These are phyloP conservation scores for Quercus phellos DNA, from an alignment of 331 rosid species.

Conservation along the genomic window DNA sequence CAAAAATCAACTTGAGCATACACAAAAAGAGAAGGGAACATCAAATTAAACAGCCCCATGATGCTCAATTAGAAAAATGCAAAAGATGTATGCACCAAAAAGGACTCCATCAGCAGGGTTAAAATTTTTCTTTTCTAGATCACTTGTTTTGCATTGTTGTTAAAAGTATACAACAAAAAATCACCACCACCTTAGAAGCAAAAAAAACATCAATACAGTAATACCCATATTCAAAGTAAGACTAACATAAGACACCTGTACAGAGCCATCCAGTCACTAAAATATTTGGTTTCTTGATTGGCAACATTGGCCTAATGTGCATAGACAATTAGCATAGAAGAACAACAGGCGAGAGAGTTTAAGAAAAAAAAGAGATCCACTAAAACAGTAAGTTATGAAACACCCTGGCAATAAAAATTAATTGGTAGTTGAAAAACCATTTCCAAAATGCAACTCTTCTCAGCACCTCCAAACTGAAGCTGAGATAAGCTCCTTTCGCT, in stretches of 20 bases:
- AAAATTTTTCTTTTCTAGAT: background rate
- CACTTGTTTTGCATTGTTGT: conserved; percentile 17
- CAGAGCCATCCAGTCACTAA: conserved; percentile 51
- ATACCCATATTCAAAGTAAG: conserved; percentile 24
- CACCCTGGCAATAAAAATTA: conserved; percentile 51
- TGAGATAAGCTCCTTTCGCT: conserved; percentile 66
- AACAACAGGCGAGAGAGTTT: conserved; percentile 19
- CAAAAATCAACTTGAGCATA: background rate
- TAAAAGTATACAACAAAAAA: conserved; percentile 30
- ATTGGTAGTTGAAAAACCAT: conserved; percentile 32
- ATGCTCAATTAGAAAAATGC: background rate
- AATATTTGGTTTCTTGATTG: conserved; percentile 49
- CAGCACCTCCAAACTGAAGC: conserved; percentile 82
- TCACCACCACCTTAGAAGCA: conserved; percentile 13
- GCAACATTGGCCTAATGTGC: conserved; percentile 56
- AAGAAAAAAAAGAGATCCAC: conserved; percentile 35
- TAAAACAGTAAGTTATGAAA: conserved; percentile 46
- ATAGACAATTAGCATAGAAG: conserved; percentile 60
- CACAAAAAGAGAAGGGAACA: background rate
- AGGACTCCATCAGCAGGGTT: background rate
- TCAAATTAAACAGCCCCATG: too few species aligned
- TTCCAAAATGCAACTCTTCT: conserved; percentile 31
- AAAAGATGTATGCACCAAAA: background rate
- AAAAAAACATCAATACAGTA: conserved; percentile 20
- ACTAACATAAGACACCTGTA: conserved; percentile 37